Evolutionary conservation across 1,284 basidiomycete genomes (phyloP).

Genomic region (Acaromyces ingoldii): DNA sequence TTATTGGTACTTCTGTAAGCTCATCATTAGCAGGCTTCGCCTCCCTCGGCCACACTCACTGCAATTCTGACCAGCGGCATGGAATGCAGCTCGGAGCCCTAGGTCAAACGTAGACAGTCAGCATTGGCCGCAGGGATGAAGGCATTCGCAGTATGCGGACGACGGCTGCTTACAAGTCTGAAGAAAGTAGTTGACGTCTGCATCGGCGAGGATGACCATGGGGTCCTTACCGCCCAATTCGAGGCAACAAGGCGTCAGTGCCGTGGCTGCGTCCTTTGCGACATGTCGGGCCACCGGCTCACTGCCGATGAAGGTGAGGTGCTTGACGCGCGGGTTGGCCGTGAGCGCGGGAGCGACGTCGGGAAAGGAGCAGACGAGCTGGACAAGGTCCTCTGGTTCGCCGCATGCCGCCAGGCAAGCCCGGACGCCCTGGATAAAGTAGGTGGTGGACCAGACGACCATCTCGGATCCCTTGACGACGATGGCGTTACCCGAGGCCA

Average conservation of each 20-base stretch:
- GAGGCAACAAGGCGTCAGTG: conserved; percentile 81
- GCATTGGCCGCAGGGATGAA: no score
- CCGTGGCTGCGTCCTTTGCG: conserved; percentile 71
- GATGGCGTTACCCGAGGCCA: conserved; percentile 85
- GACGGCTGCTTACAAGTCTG: no score
- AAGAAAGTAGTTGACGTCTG: conserved; percentile 55
- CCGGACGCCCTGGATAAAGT: conserved; percentile 59
- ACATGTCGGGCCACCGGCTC: conserved; percentile 82
- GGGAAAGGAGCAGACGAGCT: conserved; percentile 73
- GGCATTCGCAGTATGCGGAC: no score
- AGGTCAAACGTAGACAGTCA: no score
- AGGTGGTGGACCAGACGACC: conserved; percentile 40
- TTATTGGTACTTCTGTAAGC: no score
- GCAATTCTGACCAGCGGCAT: conserved; percentile 91
- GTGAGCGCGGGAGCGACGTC: conserved; percentile 79
- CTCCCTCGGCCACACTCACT: conserved; percentile 62
- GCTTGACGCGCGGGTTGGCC: conserved; percentile 68
- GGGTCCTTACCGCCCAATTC: conserved; percentile 72
- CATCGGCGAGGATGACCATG: conserved; percentile 55
- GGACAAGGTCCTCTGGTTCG: conserved; percentile 62
- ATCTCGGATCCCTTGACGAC: conserved; percentile 67
- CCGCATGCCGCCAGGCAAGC: conserved; percentile 61
- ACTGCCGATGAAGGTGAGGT: conserved; percentile 79
- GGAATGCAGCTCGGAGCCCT: conserved; percentile 52
- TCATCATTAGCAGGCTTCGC: no score